phyloP scores from a whole-genome alignment of 495 filamentous ascomycete genomes.

The Hypoxylon intermedium region DNA sequence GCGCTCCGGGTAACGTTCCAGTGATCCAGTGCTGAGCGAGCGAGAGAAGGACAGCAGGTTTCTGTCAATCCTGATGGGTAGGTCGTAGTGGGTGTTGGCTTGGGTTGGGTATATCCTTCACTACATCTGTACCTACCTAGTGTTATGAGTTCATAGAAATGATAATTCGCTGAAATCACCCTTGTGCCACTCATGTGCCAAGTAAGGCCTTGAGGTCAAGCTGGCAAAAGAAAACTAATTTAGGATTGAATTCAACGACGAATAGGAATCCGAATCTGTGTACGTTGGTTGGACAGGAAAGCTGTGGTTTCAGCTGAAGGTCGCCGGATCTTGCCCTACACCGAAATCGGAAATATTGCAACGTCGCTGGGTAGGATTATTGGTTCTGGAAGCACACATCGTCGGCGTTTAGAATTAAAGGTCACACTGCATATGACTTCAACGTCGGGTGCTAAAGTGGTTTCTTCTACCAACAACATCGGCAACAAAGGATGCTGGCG shows the following conservation, averaged over 20 bases:
- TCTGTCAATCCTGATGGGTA: background rate
- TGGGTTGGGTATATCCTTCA: conserved; percentile 3
- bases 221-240: too few species aligned
- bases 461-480: background rate
- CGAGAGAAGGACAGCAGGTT: background rate
- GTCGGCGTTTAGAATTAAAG: background rate
- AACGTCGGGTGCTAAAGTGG: background rate
- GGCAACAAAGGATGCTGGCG: background rate
- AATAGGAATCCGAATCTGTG: background rate
- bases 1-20: conserved; percentile 52
- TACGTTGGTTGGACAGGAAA: too few species aligned
- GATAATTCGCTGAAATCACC: background rate
- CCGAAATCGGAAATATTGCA: background rate
- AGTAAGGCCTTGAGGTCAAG: too few species aligned
- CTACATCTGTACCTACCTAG: background rate
- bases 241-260: too few species aligned
- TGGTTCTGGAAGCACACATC: background rate
- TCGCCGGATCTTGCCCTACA: too few species aligned
- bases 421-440: background rate
- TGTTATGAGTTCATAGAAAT: background rate
- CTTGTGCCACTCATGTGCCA: too few species aligned
- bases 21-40: conserved; percentile 49
- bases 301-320: too few species aligned
- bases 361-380: background rate
- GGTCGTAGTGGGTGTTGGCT: background rate